These are phyloP conservation scores for Lactuca saligna DNA, from an alignment of 129 eudicot species.

Conservation along the genomic window DNA sequence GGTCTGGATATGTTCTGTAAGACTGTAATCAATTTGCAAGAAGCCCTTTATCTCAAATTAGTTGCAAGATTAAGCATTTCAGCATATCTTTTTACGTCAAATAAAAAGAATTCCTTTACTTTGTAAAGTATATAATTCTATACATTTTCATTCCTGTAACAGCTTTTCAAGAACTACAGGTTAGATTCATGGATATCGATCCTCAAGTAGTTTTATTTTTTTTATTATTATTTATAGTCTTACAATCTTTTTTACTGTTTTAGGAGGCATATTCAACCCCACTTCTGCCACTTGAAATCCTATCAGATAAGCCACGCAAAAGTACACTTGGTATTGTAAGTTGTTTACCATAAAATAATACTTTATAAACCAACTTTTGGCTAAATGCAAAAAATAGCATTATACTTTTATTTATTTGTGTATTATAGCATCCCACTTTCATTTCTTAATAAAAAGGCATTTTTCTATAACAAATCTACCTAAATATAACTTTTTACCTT, in stretches of 20 bases:
- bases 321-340: conserved; percentile 60
- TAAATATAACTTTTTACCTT: too few species aligned
- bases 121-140: too few species aligned
- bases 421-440: not conserved
- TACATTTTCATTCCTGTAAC: too few species aligned
- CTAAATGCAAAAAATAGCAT: not conserved
- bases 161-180: too few species aligned
- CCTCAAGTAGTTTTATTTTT: too few species aligned
- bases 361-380: not conserved
- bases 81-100: too few species aligned
- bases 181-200: too few species aligned
- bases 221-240: not conserved
- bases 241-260: conserved; percentile 1
- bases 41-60: too few species aligned
- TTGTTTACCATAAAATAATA: not conserved
- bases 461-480: not conserved
- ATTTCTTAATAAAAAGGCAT: too few species aligned
- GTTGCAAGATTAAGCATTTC: too few species aligned
- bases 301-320: conserved; percentile 44
- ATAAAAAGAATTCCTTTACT: too few species aligned
- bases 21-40: too few species aligned
- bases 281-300: conserved; percentile 52
- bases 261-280: conserved; percentile 74
- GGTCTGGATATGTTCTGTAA: not conserved
- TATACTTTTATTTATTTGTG: not conserved